These are phyloP conservation scores for Cyberlindnera japonica DNA, from an alignment of 805 yeast species.

Conservation along the genomic window DNA sequence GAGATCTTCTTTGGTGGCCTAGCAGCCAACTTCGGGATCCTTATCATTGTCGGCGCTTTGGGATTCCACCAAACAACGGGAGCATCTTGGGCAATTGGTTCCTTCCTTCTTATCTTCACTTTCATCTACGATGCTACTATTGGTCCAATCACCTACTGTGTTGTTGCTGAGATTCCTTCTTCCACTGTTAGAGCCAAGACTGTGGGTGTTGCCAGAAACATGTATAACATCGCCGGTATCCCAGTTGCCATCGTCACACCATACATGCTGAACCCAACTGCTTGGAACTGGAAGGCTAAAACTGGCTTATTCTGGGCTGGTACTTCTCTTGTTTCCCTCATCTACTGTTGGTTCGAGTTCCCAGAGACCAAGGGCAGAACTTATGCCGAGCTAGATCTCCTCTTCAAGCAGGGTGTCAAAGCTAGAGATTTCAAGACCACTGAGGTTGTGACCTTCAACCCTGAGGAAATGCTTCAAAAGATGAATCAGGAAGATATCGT, in stretches of 20 bases:
- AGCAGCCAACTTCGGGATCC: slow-evolving; percentile 11
- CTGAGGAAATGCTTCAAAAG: slow-evolving; percentile 19
- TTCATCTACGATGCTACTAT: slow-evolving; percentile 35
- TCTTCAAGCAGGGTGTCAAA: slow-evolving; percentile 36
- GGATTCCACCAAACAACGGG: slow-evolving; percentile 17
- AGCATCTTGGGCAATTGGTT: slow-evolving; percentile 30
- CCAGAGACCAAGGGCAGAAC: slow-evolving; percentile 57
- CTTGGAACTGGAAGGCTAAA: slow-evolving; percentile 42
- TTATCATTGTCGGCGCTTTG: slow-evolving; percentile 28
- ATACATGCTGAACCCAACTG: slow-evolving; percentile 43
- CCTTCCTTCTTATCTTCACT: slow-evolving; percentile 29
- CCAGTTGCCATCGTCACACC: slow-evolving; percentile 39
- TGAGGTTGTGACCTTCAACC: slow-evolving; percentile 21
- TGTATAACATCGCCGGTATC: slow-evolving; percentile 33
- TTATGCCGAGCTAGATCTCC: slow-evolving; percentile 51
- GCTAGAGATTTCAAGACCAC: slow-evolving; percentile 31
- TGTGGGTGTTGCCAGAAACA: slow-evolving; percentile 31
- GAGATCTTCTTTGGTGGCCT: slow-evolving; percentile 28
- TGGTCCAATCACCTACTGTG: slow-evolving; percentile 39
- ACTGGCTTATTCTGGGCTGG: slow-evolving; percentile 46
- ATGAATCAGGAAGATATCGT: slow-evolving; percentile 20
- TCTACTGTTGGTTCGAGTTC: slow-evolving; percentile 46
- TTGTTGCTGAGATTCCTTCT: slow-evolving; percentile 39
- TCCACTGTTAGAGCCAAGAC: slow-evolving; percentile 39
- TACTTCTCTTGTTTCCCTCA: slow-evolving; percentile 26